Evolutionary conservation across 2,329 filamentous ascomycete species (phyloP).

Genomic region (Teratosphaeria gauchensis): DNA sequence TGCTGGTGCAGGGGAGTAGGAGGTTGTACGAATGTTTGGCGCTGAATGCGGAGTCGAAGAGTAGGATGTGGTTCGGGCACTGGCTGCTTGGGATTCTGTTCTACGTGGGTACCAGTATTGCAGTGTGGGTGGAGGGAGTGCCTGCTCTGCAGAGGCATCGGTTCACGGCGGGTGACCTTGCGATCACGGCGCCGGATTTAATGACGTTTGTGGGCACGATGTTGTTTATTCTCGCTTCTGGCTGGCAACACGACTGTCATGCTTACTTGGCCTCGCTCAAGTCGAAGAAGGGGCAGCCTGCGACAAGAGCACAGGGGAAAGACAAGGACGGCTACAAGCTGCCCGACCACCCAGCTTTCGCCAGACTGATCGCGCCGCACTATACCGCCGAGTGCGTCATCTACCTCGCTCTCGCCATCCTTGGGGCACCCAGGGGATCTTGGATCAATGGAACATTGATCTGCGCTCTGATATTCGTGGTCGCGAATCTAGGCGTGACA

Average conservation of each 20-base stretch:
- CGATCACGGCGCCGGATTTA: constrained; percentile 33
- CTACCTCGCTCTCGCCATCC: constrained; percentile 67
- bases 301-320: background rate
- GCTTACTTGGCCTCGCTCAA: constrained; percentile 36
- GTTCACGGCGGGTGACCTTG: constrained; percentile 28
- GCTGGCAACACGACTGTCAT: constrained; percentile 58
- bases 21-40: constrained; percentile 65
- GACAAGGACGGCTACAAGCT: constrained; percentile 53
- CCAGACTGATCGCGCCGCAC: constrained; percentile 69
- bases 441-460: constrained; percentile 64
- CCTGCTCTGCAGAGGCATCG: constrained; percentile 40
- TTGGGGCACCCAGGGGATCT: constrained; percentile 52
- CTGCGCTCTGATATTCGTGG: constrained; percentile 62
- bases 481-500: constrained; percentile 70
- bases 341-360: constrained; percentile 64
- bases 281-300: constrained; percentile 1
- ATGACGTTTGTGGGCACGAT: constrained; percentile 49
- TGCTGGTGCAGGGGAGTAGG: constrained; percentile 64
- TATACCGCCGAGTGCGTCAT: constrained; percentile 82
- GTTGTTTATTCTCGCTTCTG: constrained; percentile 60
- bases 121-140: constrained; percentile 76
- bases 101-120: constrained; percentile 63
- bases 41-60: constrained; percentile 55
- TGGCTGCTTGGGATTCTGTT: constrained; percentile 71
- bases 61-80: constrained; percentile 76